phyloP scores from a whole-genome alignment of 768 basidiomycete species.

The Lentinula lateritia region DNA sequence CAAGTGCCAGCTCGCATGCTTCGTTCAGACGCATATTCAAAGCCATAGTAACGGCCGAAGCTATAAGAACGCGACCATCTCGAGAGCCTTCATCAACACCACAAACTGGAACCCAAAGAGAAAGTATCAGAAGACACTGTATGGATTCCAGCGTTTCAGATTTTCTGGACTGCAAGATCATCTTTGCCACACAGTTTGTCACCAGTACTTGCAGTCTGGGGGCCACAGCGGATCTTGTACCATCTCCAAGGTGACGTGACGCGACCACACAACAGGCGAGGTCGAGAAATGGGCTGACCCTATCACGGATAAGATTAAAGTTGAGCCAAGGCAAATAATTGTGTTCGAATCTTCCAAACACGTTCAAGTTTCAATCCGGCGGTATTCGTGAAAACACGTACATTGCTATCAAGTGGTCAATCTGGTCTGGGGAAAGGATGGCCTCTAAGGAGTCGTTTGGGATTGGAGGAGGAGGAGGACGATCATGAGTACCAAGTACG shows the following conservation, averaged over 20 bases:
- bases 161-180: slow-evolving; percentile 32
- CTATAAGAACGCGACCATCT: neutral
- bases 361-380: neutral
- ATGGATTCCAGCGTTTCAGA: slow-evolving; percentile 30
- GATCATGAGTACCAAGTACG: slow-evolving; percentile 3
- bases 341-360: slow-evolving; percentile 29
- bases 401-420: slow-evolving; percentile 25
- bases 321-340: slow-evolving; percentile 38
- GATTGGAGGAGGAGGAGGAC: slow-evolving; percentile 17
- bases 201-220: slow-evolving; percentile 29
- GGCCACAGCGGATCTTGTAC: slow-evolving; percentile 23
- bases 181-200: slow-evolving; percentile 28
- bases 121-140: slow-evolving; percentile 32
- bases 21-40: slow-evolving; percentile 34
- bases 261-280: slow-evolving; percentile 36
- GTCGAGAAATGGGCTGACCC: slow-evolving; percentile 24
- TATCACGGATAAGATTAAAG: slow-evolving; percentile 24
- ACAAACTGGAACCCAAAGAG: slow-evolving; percentile 33
- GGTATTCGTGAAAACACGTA: slow-evolving; percentile 12
- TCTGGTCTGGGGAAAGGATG: slow-evolving; percentile 24
- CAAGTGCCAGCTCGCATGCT: slow-evolving; percentile 24
- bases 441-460: slow-evolving; percentile 19
- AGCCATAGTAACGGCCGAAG: slow-evolving; percentile 35
- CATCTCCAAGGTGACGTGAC: slow-evolving; percentile 29
- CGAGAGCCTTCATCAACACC: slow-evolving; percentile 6